Percentiles rank a stretch among this genome's conserved stretches.
These are phyloP conservation scores for Erigeron philadelphicus DNA, from an alignment of 140 eudicot genomes.

Conservation along the genomic window DNA sequence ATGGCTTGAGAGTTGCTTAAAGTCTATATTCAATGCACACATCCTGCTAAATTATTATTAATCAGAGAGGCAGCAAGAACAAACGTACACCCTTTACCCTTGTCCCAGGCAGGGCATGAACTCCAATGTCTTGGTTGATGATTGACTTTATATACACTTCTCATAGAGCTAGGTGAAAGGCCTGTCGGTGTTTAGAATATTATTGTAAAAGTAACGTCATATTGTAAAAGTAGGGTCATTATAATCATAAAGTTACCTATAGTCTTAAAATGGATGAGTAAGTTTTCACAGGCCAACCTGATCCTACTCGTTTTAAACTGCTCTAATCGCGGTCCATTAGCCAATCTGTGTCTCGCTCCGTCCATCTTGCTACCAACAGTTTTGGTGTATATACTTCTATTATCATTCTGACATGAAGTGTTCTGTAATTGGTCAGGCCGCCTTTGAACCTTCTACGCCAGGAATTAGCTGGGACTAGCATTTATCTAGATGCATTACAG, in stretches of 20 bases:
- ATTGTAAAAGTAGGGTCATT: neutral
- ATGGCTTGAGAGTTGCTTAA: neutral
- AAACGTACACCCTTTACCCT: too few species aligned
- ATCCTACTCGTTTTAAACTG: neutral
- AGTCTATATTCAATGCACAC: neutral
- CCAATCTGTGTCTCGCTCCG: neutral
- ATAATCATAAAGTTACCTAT: neutral
- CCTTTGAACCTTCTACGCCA: constrained; percentile 95
- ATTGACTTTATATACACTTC: too few species aligned
- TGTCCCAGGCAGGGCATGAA: too few species aligned
- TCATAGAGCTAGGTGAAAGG: too few species aligned
- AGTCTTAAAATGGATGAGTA: neutral
- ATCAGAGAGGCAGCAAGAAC: neutral
- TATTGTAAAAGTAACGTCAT: neutral
- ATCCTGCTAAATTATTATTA: neutral
- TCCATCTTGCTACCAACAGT: neutral
- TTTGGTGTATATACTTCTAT: constrained; percentile 1
- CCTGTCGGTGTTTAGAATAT: neutral
- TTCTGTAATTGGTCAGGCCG: constrained; percentile 54
- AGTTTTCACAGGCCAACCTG: neutral
- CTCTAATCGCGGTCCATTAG: neutral
- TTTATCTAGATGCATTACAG: constrained; percentile 80
- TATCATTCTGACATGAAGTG: constrained; percentile 19
- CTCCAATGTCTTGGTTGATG: too few species aligned
- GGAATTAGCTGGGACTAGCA: constrained; percentile 82